Evolutionary conservation across 371 early-diverging fungal species (phyloP).

Genomic region (Apophysomyces trapeziformis): DNA sequence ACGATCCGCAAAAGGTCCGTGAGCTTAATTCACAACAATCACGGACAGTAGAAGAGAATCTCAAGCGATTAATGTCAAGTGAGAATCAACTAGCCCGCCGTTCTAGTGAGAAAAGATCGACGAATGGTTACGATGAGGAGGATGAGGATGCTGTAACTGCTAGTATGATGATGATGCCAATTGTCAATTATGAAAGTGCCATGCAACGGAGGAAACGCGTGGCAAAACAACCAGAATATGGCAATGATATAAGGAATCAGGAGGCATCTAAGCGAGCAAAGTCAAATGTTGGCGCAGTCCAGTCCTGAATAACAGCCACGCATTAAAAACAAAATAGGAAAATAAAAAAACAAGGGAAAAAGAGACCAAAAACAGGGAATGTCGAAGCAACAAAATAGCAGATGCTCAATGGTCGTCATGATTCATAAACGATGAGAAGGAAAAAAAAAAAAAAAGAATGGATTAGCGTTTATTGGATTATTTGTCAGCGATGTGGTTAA

Average conservation of each 20-base stretch:
- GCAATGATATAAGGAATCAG: neutral
- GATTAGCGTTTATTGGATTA: too few relatives aligned
- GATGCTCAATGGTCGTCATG: too few relatives aligned
- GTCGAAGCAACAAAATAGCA: too few relatives aligned
- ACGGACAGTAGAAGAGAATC: slow-evolving; percentile 63
- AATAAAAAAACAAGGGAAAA: neutral
- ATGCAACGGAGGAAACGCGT: slow-evolving; percentile 47
- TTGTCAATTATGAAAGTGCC: slow-evolving; percentile 59
- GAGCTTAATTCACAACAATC: slow-evolving; percentile 68
- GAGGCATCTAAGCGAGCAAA: neutral
- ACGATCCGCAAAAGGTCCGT: slow-evolving; percentile 63
- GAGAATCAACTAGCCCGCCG: slow-evolving; percentile 56
- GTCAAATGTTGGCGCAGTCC: neutral
- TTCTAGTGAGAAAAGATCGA: slow-evolving; percentile 25
- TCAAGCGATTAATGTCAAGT: slow-evolving; percentile 62
- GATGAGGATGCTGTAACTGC: slow-evolving; percentile 6
- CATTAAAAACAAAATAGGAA: neutral
- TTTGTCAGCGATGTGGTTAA: too few relatives aligned
- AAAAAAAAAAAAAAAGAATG: too few relatives aligned
- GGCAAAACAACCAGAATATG: neutral
- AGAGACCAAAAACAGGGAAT: too few relatives aligned
- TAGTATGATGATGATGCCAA: slow-evolving; percentile 39
- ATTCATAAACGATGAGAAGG: too few relatives aligned
- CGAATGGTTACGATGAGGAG: neutral
- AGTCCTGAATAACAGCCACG: neutral